Base-by-base conservation (phyloP, 2,329 filamentous ascomycete genomes). In the Calonectria pseudoreteaudii region DNA sequence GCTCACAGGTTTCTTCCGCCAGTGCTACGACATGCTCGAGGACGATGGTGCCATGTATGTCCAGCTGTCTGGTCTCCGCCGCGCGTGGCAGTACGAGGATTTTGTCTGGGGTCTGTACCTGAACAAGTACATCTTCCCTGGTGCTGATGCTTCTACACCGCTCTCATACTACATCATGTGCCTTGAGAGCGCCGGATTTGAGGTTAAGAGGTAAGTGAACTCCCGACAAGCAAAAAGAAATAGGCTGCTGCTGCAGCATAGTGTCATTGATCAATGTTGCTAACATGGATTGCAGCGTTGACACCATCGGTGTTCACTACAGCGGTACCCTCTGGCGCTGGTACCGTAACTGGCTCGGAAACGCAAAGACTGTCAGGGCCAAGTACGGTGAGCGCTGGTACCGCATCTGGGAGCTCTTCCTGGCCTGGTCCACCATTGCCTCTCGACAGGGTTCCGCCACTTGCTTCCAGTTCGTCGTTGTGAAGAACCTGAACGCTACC, bases 111-210 rank as follows among this genome's bases (percentile, higher is more conserved):
- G 97, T 84, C 90, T 98, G 60, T 98, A 98, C 91, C 97, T 98
- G 95, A 98, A 98, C 93, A 98, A 98, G 89, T 98, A 98, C 86
- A 90, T 98, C 85, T 98, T 98, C 91, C 97, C 96, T 44, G 97
- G 97, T 83, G 97, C 97, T 64, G 96, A 98, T 84, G 96, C 96
- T 65, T 98, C 95, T 50, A 98, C 95, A 70, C 97, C 97, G 64
- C 92, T 99, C 58, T 95, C 95, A 79, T 96, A 93, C 86, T 94
- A 97, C 81, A 89, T 98, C 80, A 92, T 95, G 85, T 92, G 92
- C 82, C 91, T 98, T 26, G 96, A 99, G 88, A 93, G 90, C 72
- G 94, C 84, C 41, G 84, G 84, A 38, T 85, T 85, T 49, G 96
- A 98, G 86, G 88, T 98, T 85, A 98, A 98, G 28, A 65, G 60